phyloP scores from a whole-genome alignment of 805 yeast genomes.

The Metschnikowia proteae region DNA sequence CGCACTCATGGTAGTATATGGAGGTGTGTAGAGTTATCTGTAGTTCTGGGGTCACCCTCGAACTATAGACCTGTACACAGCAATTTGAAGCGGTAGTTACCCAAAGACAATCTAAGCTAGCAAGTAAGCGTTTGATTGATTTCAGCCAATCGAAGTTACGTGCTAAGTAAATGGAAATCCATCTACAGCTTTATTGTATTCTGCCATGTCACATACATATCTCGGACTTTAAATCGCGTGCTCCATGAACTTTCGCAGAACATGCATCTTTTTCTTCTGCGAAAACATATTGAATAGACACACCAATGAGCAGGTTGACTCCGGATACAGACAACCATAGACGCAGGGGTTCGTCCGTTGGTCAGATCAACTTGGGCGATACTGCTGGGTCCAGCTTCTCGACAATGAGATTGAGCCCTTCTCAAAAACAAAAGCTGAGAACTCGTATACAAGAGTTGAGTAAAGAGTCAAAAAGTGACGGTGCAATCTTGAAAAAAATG shows the following conservation, averaged over 20 bases:
- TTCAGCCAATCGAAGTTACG: too few species aligned
- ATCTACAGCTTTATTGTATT: too few species aligned
- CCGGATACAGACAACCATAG: constrained; percentile 19
- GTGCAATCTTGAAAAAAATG: constrained; percentile 53
- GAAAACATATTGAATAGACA: background rate
- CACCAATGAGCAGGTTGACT: constrained; percentile 11
- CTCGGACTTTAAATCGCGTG: background rate
- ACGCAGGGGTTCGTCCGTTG: constrained; percentile 66
- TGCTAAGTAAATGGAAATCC: too few species aligned
- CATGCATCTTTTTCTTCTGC: constrained; percentile 1
- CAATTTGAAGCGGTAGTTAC: background rate
- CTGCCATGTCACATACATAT: too few species aligned
- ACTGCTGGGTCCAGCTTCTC: constrained; percentile 61
- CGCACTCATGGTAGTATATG: constrained; percentile 6
- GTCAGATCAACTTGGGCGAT: constrained; percentile 73
- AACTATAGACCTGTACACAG: background rate
- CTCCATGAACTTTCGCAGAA: background rate
- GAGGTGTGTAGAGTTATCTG: background rate
- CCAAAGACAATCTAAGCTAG: background rate
- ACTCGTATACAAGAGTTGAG: constrained; percentile 32
- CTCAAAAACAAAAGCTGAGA: constrained; percentile 32
- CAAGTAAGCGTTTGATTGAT: background rate
- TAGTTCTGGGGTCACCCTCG: constrained; percentile 1
- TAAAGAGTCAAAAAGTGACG: constrained; percentile 35
- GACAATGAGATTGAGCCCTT: constrained; percentile 54